Conservation (phyloP, 257 asterid genomes). For the Fraxinus pennsylvanica region DNA sequence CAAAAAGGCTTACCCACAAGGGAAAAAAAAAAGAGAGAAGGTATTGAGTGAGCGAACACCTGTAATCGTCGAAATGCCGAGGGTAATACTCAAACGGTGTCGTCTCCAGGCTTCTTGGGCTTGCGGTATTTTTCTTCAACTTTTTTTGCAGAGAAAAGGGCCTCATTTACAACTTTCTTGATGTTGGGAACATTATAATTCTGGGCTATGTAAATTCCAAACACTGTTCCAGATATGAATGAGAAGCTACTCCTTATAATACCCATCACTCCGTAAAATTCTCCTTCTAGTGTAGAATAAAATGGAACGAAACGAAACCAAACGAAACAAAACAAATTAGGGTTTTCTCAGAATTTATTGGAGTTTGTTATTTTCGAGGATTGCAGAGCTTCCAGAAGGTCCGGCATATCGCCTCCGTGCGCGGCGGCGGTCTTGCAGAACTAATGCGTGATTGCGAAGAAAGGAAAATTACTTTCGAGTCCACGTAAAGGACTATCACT, state of each 20-base stretch:
- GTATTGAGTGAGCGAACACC: slow-evolving; percentile 7
- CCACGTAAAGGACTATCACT: not conserved
- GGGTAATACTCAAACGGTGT: slow-evolving; percentile 26
- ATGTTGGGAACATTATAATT: slow-evolving; percentile 57
- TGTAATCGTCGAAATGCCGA: slow-evolving; percentile 6
- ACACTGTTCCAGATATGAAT: slow-evolving; percentile 37
- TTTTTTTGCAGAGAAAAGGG: slow-evolving; percentile 48
- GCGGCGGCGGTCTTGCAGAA: not conserved
- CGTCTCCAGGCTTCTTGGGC: slow-evolving; percentile 55
- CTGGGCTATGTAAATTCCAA: slow-evolving; percentile 59
- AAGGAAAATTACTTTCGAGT: not conserved
- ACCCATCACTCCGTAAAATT: slow-evolving; percentile 32
- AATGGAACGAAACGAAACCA: not conserved
- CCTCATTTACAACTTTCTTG: slow-evolving; percentile 34
- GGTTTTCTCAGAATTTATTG: not conserved
- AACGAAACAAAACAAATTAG: not conserved
- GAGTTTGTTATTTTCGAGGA: not conserved
- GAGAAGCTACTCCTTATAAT: slow-evolving; percentile 39
- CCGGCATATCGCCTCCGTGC: not conserved
- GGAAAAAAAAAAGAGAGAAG: not conserved
- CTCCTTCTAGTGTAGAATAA: not conserved
- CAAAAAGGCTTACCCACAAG: not conserved
- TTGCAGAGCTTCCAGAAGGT: not conserved
- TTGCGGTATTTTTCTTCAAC: slow-evolving; percentile 60
- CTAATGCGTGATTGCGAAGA: not conserved